These are phyloP conservation scores for Irpex rosettiformis DNA, from an alignment of 1,284 basidiomycete genomes.

Conservation along the genomic window DNA sequence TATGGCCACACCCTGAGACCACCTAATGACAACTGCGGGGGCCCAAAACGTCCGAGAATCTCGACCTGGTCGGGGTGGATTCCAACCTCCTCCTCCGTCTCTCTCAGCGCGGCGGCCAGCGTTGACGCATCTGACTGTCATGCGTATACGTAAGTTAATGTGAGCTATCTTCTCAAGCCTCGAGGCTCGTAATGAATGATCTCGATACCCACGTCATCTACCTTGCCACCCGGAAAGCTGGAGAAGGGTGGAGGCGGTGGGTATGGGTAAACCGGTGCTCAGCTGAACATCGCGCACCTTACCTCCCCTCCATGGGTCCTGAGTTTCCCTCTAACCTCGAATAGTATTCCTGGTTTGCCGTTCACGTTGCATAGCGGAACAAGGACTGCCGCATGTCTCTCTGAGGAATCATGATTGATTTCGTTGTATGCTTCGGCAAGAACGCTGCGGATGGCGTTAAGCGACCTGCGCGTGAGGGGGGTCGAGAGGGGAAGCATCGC, in stretches of 20 bases:
- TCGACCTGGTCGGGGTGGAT: conserved; percentile 55
- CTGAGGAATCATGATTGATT: conserved; percentile 17
- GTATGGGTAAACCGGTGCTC: not conserved
- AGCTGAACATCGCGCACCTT: conserved; percentile 44
- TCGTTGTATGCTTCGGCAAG: conserved; percentile 28
- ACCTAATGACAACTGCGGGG: conserved; percentile 54
- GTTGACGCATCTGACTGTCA: conserved; percentile 52
- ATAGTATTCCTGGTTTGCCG: conserved; percentile 58
- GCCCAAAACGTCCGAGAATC: conserved; percentile 60
- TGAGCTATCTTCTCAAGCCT: not conserved
- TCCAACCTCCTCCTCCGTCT: conserved; percentile 73
- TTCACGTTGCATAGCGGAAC: conserved; percentile 74
- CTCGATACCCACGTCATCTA: conserved; percentile 51
- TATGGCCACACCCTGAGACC: conserved; percentile 72
- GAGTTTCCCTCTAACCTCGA: conserved; percentile 69
- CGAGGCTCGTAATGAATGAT: not conserved
- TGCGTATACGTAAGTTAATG: not conserved
- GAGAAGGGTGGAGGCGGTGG: not conserved
- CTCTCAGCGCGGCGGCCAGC: conserved; percentile 59
- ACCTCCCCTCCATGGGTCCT: conserved; percentile 78
- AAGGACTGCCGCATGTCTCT: conserved; percentile 60
- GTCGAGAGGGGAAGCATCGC: conserved; percentile 32
- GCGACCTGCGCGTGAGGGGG: conserved; percentile 38
- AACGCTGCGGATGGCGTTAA: conserved; percentile 36
- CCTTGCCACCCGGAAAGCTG: conserved; percentile 78